phyloP scores from a whole-genome alignment of 164 flowering plant species.

The Nelumbo lutea region DNA sequence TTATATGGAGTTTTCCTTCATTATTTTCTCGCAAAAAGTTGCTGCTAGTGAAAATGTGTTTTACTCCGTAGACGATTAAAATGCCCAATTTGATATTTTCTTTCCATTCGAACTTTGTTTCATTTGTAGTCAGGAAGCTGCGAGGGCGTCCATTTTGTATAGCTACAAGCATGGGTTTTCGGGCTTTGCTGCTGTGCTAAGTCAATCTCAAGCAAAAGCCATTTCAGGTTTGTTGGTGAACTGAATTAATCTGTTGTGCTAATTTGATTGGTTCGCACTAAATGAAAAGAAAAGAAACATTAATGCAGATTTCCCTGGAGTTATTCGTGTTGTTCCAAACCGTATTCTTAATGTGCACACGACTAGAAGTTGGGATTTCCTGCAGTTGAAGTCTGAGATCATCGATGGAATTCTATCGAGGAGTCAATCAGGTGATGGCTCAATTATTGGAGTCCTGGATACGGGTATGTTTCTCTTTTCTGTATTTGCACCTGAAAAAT shows the following conservation, averaged over 20 bases:
- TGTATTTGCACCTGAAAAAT: neutral
- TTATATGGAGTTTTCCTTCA: too few relatives aligned
- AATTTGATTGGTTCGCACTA: neutral
- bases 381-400: conserved; percentile 19
- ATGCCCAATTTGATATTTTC: neutral
- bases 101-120: neutral
- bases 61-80: too few relatives aligned
- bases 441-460: conserved; percentile 46
- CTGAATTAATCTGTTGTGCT: neutral
- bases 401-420: conserved; percentile 32
- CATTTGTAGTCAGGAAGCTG: conserved; percentile 32
- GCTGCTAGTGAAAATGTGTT: too few relatives aligned
- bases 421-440: conserved; percentile 30
- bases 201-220: conserved; percentile 33
- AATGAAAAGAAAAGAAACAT: neutral
- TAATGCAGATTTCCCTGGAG: conserved; percentile 36
- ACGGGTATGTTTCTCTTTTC: conserved; percentile 26
- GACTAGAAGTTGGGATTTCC: conserved; percentile 58
- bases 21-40: too few relatives aligned
- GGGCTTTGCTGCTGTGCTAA: conserved; percentile 47
- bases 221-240: conserved; percentile 32
- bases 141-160: conserved; percentile 30
- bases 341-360: conserved; percentile 36
- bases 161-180: conserved; percentile 53
- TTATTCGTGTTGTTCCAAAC: conserved; percentile 36